A percentile compares a stretch with the other conserved stretches of the same genome.
These are phyloP conservation scores for Chrysoporthe puriensis DNA, from an alignment of 2,329 filamentous ascomycete genomes.

Conservation along the genomic window DNA sequence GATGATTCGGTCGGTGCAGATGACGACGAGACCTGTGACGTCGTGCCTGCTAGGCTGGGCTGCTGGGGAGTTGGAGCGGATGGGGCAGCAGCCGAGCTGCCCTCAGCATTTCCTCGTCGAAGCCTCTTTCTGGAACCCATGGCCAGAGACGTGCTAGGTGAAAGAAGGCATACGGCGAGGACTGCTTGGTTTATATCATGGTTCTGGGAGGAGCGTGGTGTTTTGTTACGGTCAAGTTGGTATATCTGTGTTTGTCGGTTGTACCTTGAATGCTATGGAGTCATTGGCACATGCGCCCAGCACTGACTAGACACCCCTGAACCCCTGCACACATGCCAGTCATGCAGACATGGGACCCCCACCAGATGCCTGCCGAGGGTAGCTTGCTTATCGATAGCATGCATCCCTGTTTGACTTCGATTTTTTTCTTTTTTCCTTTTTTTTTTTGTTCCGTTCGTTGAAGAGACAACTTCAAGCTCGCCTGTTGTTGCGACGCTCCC, in stretches of 20 bases:
- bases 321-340: not conserved
- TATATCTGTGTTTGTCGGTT: not conserved
- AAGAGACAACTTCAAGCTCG: not conserved
- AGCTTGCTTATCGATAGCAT: constrained; percentile 31
- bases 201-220: not conserved
- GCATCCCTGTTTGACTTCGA: constrained; percentile 19
- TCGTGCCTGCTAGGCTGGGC: constrained; percentile 27
- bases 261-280: not conserved
- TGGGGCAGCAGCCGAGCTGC: constrained; percentile 27
- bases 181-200: not conserved
- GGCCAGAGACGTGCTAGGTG: constrained; percentile 23
- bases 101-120: constrained; percentile 40
- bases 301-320: not conserved
- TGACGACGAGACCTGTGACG: constrained; percentile 27
- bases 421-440: constrained; percentile 19
- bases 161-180: not conserved
- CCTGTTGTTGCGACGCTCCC: not conserved
- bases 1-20: constrained; percentile 22
- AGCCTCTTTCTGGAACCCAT: constrained; percentile 50
- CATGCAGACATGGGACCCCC: constrained; percentile 1
- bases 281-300: constrained; percentile 11
- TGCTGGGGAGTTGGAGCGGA: constrained; percentile 31
- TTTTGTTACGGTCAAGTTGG: constrained; percentile 13
- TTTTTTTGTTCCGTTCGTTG: not conserved
- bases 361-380: constrained; percentile 10